Evolutionary conservation across 2,329 filamentous ascomycete species (phyloP), one percentile per base, ranked within the genome.

Genomic region (Apiospora kogelbergensis): DNA sequence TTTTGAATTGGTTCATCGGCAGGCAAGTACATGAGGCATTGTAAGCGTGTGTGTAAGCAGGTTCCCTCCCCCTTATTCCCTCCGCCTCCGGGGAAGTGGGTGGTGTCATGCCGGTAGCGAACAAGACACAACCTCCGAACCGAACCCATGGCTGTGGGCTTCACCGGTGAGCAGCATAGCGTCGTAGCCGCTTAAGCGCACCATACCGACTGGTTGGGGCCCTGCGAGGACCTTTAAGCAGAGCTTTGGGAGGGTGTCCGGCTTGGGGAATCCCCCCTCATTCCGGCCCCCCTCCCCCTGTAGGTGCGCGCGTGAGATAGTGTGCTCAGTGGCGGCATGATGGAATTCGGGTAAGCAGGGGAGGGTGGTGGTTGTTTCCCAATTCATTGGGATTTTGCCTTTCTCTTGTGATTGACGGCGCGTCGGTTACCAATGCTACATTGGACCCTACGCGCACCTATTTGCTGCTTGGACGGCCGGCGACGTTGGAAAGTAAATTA

Each of bases 111-210:
- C 53, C 53, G 53, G 53, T 10, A 60, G 53, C 53, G 26, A 60
- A 37, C 26, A 10, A 60, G 26, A 33, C 53, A 20, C 53, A 37
- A 60, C 53, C 30, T 33, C 53, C 53, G n/a, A 37, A 65, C 63
- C 63, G n/a, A 10, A 45, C 41, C 63, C 63, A 42, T 65, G 63
- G 63, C 41, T 10, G 4, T 65, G 63, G 63, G n/a, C 63, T 65
- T 65, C 40, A 65, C 63, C 63, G 63, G 63, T 65, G 63, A 65
- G 63, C 63, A 45, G 63, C 41, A 45, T 65, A 45, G 63, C 63
- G 63, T 65, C 22, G 63, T 41, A 65, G 63, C 63, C 63, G 63
- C 63, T 65, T 65, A 65, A 65, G 63, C 63, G 63, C 63, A 20
- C 26, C 53, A 60, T 60, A 60, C 53, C 53, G 53, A 60, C 53